Base-by-base conservation (phyloP, 805 yeast species). In the Sugiyamaella boreocaroliniensis region DNA sequence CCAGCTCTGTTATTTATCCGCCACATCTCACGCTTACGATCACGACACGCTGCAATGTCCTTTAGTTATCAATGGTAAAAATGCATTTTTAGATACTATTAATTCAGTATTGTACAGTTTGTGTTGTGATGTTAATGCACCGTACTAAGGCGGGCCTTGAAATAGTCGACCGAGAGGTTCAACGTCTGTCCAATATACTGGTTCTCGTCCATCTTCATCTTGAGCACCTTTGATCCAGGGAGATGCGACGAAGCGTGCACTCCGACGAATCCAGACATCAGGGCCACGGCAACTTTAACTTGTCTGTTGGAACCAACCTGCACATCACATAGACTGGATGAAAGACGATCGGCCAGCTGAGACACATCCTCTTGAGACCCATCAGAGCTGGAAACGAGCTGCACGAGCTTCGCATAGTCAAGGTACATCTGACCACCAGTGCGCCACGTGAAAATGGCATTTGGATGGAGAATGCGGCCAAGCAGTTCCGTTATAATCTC, bases 381-480 rank as follows among this genome's bases (percentile, higher is more conserved):
- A 9, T 29, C 45, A 9, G 50, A 9, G 6, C 34, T 42, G 29
- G 15, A 29, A 15, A 22, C 43, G 1, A 45, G 7, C 26, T 50
- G 37, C 29, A 52, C 55, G 26, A 58, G 47, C 37, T 48, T 29
- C n/a, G 56, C 58, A 48, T 62, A 66, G 15, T 64, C 66, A 19
- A 66, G 55, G 37, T 79, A 74, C 20, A 70, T 64, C 42, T 65
- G 58, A 2, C 71, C 76, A 18, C 73, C 70, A 1, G 46, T 37
- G 8, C 48, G 50, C 75, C 76, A 72, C 6, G 52, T 42, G 1
- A 55, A 6, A 32, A 61, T 44, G 54, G 58, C 48, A 6, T 49
- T 44, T 2, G 61, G 50, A 29, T 63, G 53, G 14, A 53, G 50
- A 43, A 64, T 59, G 40, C 57, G 52, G 19, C 37, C 15, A 10